These are phyloP conservation scores for Capillidium heterosporum DNA, from an alignment of 371 early-diverging fungal genomes.

Conservation along the genomic window DNA sequence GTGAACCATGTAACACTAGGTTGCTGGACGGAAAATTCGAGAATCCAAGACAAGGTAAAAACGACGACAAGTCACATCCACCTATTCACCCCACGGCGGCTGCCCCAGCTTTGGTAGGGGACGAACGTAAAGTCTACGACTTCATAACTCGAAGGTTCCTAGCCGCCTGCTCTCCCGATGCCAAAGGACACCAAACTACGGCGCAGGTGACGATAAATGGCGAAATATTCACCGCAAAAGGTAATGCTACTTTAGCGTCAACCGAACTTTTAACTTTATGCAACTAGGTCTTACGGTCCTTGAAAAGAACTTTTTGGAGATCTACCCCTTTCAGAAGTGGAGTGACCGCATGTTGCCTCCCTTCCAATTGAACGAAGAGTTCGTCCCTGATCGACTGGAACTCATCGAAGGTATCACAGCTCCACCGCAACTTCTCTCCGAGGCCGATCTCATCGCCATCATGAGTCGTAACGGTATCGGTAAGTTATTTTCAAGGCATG, in stretches of 20 bases:
- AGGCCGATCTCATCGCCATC: constrained; percentile 81
- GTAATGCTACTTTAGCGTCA: constrained; percentile 9
- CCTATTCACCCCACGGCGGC: constrained; percentile 95
- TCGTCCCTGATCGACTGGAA: constrained; percentile 40
- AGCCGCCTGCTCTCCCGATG: constrained; percentile 89
- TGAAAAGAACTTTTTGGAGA: constrained; percentile 85
- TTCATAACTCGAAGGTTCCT: constrained; percentile 85
- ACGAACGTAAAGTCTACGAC: constrained; percentile 74
- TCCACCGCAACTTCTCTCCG: constrained; percentile 71
- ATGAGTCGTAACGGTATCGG: constrained; percentile 99
- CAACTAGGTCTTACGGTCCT: constrained; percentile 47
- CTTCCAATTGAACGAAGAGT: constrained; percentile 52
- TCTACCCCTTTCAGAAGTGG: constrained; percentile 95
- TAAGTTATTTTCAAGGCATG: constrained; percentile 10
- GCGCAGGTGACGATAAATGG: constrained; percentile 44
- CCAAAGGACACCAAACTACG: constrained; percentile 74
- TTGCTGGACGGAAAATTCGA: constrained; percentile 55
- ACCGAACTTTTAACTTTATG: background rate
- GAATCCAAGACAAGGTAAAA: constrained; percentile 71
- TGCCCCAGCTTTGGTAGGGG: constrained; percentile 37
- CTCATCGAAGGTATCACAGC: constrained; percentile 58
- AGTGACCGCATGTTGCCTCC: constrained; percentile 40
- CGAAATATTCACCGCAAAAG: constrained; percentile 53
- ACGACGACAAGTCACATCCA: constrained; percentile 98
- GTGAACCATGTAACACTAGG: constrained; percentile 13